Percentiles rank a stretch among this genome's conserved stretches.
Conservation (phyloP, 345 rosid species). For the Eucalyptus sp. region DNA sequence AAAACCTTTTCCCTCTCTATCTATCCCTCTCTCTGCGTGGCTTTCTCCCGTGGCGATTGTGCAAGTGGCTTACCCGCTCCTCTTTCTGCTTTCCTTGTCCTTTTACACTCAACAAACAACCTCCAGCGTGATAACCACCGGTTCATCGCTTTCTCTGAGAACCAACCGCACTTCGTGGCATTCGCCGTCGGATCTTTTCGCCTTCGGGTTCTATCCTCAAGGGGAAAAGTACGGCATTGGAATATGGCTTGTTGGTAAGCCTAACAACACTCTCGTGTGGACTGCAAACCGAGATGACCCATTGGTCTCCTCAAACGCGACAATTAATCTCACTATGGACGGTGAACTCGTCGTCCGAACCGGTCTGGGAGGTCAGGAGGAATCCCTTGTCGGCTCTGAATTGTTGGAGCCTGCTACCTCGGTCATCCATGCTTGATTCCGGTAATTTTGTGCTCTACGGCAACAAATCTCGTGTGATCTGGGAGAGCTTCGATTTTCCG, state of each 20-base stretch:
- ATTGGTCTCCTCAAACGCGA: background rate
- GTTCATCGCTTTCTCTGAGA: background rate
- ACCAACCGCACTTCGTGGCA: background rate
- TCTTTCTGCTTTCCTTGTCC: background rate
- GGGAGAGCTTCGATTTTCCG: background rate
- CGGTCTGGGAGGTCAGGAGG: background rate
- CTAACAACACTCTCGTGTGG: background rate
- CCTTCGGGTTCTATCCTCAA: background rate
- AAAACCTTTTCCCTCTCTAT: background rate
- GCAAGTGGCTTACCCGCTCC: background rate
- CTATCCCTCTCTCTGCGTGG: background rate
- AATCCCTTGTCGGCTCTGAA: background rate
- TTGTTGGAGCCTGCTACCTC: accelerated
- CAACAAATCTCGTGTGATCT: background rate
- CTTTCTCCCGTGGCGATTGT: background rate
- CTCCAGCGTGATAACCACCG: accelerated
- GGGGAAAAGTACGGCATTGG: background rate
- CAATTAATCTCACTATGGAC: accelerated
- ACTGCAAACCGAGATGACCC: background rate
- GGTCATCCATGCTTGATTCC: background rate
- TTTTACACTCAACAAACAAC: background rate
- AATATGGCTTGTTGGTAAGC: background rate
- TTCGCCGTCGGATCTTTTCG: accelerated
- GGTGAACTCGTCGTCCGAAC: background rate
- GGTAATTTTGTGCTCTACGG: background rate